phyloP scores from a whole-genome alignment of 176 grass and related monocot species.

The Panicum miliaceum region DNA sequence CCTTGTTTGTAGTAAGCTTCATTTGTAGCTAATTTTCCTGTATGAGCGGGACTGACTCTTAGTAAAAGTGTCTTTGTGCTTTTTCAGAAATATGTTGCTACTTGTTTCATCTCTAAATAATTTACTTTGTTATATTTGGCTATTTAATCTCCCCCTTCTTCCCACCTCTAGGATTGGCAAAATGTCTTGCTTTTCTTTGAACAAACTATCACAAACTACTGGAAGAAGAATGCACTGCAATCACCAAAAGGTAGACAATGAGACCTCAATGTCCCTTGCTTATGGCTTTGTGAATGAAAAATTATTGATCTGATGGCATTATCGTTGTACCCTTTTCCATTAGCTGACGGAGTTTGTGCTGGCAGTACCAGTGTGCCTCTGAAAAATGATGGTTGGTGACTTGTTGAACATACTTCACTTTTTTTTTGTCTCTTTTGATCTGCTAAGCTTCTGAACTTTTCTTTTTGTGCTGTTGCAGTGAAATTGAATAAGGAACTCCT shows the following conservation, averaged over 20 bases:
- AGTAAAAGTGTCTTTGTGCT: slow-evolving; percentile 9
- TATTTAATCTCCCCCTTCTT: slow-evolving; percentile 28
- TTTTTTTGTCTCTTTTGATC: slow-evolving; percentile 33
- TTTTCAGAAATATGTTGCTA: slow-evolving; percentile 20
- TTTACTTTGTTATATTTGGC: slow-evolving; percentile 12
- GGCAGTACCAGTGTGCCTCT: slow-evolving; percentile 36
- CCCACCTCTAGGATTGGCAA: slow-evolving; percentile 68
- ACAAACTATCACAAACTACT: slow-evolving; percentile 62
- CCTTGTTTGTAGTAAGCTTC: slow-evolving; percentile 29
- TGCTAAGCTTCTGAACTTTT: slow-evolving; percentile 39
- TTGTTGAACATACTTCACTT: slow-evolving; percentile 48
- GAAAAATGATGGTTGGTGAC: slow-evolving; percentile 50
- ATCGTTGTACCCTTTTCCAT: slow-evolving; percentile 39
- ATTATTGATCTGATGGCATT: slow-evolving; percentile 40
- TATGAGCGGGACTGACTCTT: neutral
- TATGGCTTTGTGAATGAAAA: slow-evolving; percentile 33
- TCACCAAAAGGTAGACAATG: slow-evolving; percentile 55
- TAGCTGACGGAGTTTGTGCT: slow-evolving; percentile 44
- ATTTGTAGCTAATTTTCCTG: slow-evolving; percentile 16
- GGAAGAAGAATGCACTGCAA: slow-evolving; percentile 57
- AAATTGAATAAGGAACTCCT: slow-evolving; percentile 37
- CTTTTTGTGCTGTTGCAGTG: slow-evolving; percentile 45
- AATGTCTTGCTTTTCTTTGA: slow-evolving; percentile 89
- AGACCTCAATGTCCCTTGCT: slow-evolving; percentile 37
- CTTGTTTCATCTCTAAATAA: slow-evolving; percentile 20